Evolutionary conservation across 1,284 basidiomycete species (phyloP), one percentile per base, ranked within the genome.

Genomic region (Microbotryum saponariae): DNA sequence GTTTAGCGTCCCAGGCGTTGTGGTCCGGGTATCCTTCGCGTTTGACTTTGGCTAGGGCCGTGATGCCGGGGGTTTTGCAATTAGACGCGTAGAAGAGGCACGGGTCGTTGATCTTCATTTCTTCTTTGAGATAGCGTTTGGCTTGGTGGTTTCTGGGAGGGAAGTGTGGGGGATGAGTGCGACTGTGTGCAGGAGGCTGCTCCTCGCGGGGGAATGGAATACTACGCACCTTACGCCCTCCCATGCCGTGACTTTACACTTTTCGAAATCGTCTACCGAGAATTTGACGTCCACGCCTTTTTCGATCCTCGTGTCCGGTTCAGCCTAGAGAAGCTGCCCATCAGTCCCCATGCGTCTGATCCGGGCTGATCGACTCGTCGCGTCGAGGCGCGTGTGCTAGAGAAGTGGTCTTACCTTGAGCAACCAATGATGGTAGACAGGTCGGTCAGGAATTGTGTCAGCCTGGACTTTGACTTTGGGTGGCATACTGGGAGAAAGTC

Each of bases 11-110:
- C 87, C 88, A 93, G 44, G 91, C 89, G 16, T 91, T 91, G 72
- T 87, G 82, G 74, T 94, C 91, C 27, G 91, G 89, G 75, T 93
- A 92, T 3, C 89, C 89, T 74, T 89, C 87, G 74, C 84, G 88
- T 23, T 80, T 80, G 9, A 93, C 84, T 85, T 89, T 82, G 7
- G 90, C 90, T 71, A 92, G 84, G 9, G 82, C 91, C 56, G 87
- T 88, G 54, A 94, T 84, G 20, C 91, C 91, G 88, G 64, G 59
- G 31, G 20, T 27, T 47, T 23, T 54, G 77, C 87, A 90, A 74
- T 91, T 97, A 21, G 90, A 93, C 73, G 96, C 91, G 74, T 97
- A 97, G 77, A 82, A 82, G 10, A 82, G 71, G n/a, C 80, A 76
- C 68, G 74, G 47, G 73, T 97, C 89, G 25, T 87, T 89, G 8